Evolutionary conservation across 1,284 basidiomycete genomes (phyloP), one percentile per base, ranked within the genome.

Genomic region (Moesziomyces globuligerus): DNA sequence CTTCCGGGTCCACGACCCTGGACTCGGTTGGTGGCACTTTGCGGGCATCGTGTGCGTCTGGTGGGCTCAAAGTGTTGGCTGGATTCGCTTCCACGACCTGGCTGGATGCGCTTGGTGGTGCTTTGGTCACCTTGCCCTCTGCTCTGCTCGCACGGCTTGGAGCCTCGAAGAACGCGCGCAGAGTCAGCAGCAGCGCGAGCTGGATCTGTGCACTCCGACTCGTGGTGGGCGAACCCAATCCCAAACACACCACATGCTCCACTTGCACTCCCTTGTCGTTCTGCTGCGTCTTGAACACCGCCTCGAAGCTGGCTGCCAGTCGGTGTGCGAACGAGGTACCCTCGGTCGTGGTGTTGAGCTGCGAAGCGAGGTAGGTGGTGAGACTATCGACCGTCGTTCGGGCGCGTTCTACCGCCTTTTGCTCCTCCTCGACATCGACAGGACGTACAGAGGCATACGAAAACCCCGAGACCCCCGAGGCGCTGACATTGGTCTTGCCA

Each of bases 181-280:
- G 2, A 3, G 49, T 47, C 17, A 72, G 8, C n/a, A 72, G 23
- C 7, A 72, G 29, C 4, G 62, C 69, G 1, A 72, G 41, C 29
- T 72, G 69, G 7, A 72, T 48, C 36, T 72, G 69, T 4, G 69
- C 62, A 13, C 48, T 43, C 2, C 57, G 41, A 0, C 53, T 61
- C 0, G 28, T 44, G 1, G 43, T 41, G 0, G 57, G 61, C 2
- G 61, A 54, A 2, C 68, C 68, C 2, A 71, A 18, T 4, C 68
- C 68, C 3, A 71, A 24, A 20, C 61, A 65, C 0, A 71, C 44
- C n/a, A n/a, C n/a, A n/a, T n/a, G n/a, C n/a, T n/a, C n/a, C n/a
- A n/a, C n/a, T n/a, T n/a, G n/a, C n/a, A n/a, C n/a, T n/a, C n/a
- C n/a, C n/a, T n/a, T n/a, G n/a, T n/a, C 38, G 23, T 11, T 4